Base-by-base conservation (phyloP, 805 yeast species). In the Metschnikowia dekortorum region DNA sequence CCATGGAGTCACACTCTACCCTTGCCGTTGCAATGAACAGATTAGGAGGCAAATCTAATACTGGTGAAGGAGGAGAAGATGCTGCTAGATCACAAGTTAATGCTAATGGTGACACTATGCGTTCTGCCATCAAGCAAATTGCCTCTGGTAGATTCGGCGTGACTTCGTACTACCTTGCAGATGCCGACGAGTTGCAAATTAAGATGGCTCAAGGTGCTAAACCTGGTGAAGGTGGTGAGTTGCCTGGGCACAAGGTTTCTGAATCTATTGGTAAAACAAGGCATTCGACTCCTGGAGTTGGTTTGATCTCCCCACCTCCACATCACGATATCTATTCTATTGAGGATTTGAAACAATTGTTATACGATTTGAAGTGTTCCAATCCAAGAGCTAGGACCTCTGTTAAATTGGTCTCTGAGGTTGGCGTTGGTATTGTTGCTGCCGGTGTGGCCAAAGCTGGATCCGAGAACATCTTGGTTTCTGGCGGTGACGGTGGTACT, bases 51-150 rank as follows among this genome's bases (percentile, higher is more conserved):
- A 94, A 91, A 71, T 89, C 97, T 44, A 92, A 92, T 70, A 91
- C 98, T 54, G 99, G 99, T 76, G 99, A 92, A 77, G 99, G 99
- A 78, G 99, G 99, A 77, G 99, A 92, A 71, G 98, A 92, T 65
- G 82, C 94, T 44, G 96, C 91, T 65, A 81, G 97, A 61, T 87
- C 96, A 6, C 74, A 79, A 47, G 86, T 85, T 18, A 79, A 81
- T 53, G 85, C 81, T 46, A 88, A 88, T 61, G 98, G 98, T 63
- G 98, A 94, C 68, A 89, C 98, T 8, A 94, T 92, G 96, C 83
- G 98, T 70, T 91, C 98, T n/a, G 89, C 98, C 28, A 92, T 92
- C 68, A 92, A 92, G 75, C 99, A 92, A 74, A 87, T 92, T 68
- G 99, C 99, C 13, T 89, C 97, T 41, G 97, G 97, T 60, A 82